Conservation (phyloP, 495 filamentous ascomycete genomes). For the Hypoxylon lienhwacheense region DNA sequence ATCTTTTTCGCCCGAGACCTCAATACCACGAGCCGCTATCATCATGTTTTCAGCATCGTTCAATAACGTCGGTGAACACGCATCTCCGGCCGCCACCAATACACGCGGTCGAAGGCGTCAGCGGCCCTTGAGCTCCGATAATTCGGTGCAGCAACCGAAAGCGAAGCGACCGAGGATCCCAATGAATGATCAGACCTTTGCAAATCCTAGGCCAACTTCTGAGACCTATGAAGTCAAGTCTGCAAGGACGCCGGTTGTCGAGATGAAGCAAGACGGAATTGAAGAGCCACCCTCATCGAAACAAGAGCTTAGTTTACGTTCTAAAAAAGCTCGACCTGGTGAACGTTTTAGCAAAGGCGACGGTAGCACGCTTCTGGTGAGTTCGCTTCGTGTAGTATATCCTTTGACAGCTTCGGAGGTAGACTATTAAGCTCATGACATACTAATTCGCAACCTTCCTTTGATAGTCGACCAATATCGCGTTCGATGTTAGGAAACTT, state of each 20-base stretch:
- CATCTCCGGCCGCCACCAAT: conserved; percentile 52
- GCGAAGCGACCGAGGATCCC: conserved; percentile 63
- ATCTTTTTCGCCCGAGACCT: conserved; percentile 11
- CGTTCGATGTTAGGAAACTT: conserved; percentile 82
- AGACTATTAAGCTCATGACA: conserved; percentile 24
- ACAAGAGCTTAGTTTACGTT: conserved; percentile 63
- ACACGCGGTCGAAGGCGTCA: conserved; percentile 64
- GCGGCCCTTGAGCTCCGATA: conserved; percentile 66
- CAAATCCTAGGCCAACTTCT: conserved; percentile 47
- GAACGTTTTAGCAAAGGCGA: conserved; percentile 61
- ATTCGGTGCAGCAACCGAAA: conserved; percentile 63
- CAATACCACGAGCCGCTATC: conserved; percentile 9
- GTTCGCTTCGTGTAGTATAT: conserved; percentile 34
- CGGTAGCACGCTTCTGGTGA: conserved; percentile 64
- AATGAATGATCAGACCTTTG: conserved; percentile 58
- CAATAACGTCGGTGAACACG: conserved; percentile 44
- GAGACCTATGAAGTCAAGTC: conserved; percentile 54
- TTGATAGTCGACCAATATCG: conserved; percentile 77
- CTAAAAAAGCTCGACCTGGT: conserved; percentile 57
- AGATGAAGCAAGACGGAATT: conserved; percentile 49
- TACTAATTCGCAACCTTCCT: too few relatives aligned
- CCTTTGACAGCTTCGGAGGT: conserved; percentile 2
- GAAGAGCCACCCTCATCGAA: conserved; percentile 45
- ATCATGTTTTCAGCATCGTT: conserved; percentile 66
- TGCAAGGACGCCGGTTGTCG: conserved; percentile 45